Evolutionary conservation across 176 grass and related monocot species (phyloP), one percentile per base, ranked within the genome.

Genomic region (Metroxylon sagu): DNA sequence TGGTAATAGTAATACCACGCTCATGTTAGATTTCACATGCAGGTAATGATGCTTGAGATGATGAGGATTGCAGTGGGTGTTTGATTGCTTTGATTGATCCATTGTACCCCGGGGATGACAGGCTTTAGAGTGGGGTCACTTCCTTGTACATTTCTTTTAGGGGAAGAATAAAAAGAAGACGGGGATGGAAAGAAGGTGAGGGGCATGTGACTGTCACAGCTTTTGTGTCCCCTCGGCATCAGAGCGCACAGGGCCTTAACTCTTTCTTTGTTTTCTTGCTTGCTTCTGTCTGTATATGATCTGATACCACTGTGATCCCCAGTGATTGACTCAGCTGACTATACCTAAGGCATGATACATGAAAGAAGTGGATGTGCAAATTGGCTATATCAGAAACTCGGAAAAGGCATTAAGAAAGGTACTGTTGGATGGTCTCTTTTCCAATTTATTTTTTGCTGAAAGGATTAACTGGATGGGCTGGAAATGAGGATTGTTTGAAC

Each of bases 111-210:
- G 52, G 64, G 10, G 43, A 50, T 29, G 49, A 6, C 56, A 70
- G 74, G 65, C 57, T 77, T 77, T 61, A 69, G 43, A 29, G 35
- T 39, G 35, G 35, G 35, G 35, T 39, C 35, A 2, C 35, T 39
- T 39, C 35, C 8, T 39, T 39, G 35, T 39, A 69, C 70, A 50
- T 28, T 71, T 78, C 76, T 71, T 70, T 71, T 78, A 56, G 53
- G 57, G 59, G 65, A 26, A 71, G 54, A 71, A 71, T 71, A 59
- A 78, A 77, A 65, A 65, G 56, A 71, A 77, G 68, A 71, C 21
- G 67, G 65, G 65, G 76, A 69, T 52, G 76, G 53, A 23, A 54
- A 49, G 65, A 48, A 48, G 30, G 54, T 29, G 60, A 64, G 29
- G 21, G 25, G 59, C 76, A 78, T 65, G 76, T 78, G 76, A 63